A percentile compares a stretch with the other conserved stretches of the same genome.
Evolutionary conservation across 306 rosid species (phyloP).

Genomic region (Quercus agrifolia): DNA sequence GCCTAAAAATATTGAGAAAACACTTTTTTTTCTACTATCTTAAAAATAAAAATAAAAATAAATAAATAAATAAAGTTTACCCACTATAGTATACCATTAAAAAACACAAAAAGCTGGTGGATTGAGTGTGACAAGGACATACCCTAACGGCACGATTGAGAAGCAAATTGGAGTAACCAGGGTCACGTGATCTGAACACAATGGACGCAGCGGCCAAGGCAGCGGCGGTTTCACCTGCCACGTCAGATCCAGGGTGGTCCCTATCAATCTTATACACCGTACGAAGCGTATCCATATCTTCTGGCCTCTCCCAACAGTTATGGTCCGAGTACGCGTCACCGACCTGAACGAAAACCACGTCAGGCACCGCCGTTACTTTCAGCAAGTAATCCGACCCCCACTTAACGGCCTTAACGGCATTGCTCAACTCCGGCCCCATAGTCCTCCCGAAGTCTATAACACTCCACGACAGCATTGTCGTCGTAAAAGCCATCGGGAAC

Average conservation of each 20-base stretch:
- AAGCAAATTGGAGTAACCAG: conserved; percentile 69
- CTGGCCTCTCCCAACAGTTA: conserved; percentile 98
- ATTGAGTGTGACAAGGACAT: conserved; percentile 37
- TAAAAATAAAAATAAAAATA: too few species aligned
- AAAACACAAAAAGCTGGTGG: neutral
- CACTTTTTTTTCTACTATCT: too few species aligned
- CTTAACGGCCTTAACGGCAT: conserved; percentile 62
- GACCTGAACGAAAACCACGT: conserved; percentile 78
- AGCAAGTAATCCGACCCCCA: conserved; percentile 88
- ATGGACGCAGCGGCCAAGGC: conserved; percentile 98
- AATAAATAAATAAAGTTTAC: too few species aligned
- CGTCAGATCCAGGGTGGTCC: conserved; percentile 93
- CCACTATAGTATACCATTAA: too few species aligned
- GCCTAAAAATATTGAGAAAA: too few species aligned
- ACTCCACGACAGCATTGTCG: conserved; percentile 87
- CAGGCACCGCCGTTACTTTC: conserved; percentile 71
- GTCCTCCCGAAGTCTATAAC: conserved; percentile 76
- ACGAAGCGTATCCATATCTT: conserved; percentile 94
- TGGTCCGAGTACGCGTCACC: conserved; percentile 88
- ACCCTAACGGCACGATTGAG: conserved; percentile 97
- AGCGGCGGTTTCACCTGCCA: conserved; percentile 97
- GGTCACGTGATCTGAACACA: conserved; percentile 96
- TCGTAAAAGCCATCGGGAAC: conserved; percentile 95
- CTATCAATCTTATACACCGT: conserved; percentile 65
- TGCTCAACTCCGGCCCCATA: conserved; percentile 75